A percentile compares a stretch with the other conserved stretches of the same genome.
Evolutionary conservation across 73 alveolate genomes (phyloP).

Genomic region (Urostyla sp.): DNA sequence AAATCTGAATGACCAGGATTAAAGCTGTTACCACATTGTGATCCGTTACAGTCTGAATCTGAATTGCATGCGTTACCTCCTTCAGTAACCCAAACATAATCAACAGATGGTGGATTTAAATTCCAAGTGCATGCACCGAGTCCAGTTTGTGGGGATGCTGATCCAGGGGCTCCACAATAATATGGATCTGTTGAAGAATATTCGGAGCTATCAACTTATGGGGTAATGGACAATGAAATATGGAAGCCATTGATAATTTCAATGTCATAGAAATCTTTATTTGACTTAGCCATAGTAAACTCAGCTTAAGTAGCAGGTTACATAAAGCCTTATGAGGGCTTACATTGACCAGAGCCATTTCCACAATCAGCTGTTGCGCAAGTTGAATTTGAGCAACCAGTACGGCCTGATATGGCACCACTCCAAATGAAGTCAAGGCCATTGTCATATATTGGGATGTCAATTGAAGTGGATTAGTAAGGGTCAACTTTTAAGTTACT

Average conservation of each 20-base stretch:
- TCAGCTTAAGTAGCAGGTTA: conserved; percentile 54
- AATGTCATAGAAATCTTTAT: conserved; percentile 37
- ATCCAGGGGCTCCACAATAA: conserved; percentile 44
- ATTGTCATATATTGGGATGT: conserved; percentile 19
- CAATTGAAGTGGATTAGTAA: background rate
- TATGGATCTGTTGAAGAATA: background rate
- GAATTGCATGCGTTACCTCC: conserved; percentile 38
- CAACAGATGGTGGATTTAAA: conserved; percentile 26
- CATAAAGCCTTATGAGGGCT: conserved; percentile 11
- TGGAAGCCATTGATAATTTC: conserved; percentile 42
- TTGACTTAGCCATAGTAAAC: conserved; percentile 10
- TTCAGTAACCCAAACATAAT: conserved; percentile 39
- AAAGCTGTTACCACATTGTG: conserved; percentile 34
- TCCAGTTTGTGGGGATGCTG: conserved; percentile 15
- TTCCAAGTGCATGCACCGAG: conserved; percentile 38
- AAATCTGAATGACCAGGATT: conserved; percentile 50
- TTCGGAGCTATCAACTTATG: background rate
- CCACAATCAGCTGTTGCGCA: conserved; percentile 51
- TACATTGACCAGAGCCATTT: conserved; percentile 1
- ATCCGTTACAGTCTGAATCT: conserved; percentile 3
- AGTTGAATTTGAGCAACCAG: background rate
- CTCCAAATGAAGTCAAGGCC: conserved; percentile 42
- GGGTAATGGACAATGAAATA: conserved; percentile 9
- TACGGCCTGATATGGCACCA: conserved; percentile 21
- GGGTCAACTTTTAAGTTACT: background rate